Evolutionary conservation across 2,329 filamentous ascomycete species (phyloP).

Genomic region (Clonostachys byssicola): DNA sequence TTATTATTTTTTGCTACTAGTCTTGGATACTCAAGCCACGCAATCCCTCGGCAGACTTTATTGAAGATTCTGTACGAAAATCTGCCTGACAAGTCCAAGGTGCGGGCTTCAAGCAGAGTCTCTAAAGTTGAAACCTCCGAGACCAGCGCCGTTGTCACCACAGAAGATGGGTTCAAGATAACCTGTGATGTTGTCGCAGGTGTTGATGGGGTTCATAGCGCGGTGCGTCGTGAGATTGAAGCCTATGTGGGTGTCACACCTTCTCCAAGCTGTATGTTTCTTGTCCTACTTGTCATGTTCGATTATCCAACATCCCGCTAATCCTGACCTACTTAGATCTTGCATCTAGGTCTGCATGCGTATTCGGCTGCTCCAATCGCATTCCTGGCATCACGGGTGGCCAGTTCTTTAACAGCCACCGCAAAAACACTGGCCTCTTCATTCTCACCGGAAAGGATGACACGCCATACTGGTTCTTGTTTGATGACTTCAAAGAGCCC

Average conservation of each 20-base stretch:
- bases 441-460: conserved; percentile 19
- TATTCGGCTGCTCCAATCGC: conserved; percentile 27
- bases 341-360: conserved; percentile 20
- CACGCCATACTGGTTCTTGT: conserved; percentile 28
- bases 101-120: conserved; percentile 9
- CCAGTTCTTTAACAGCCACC: conserved; percentile 9
- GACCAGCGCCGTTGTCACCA: neutral
- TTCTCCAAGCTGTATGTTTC: conserved; percentile 7
- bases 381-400: conserved; percentile 11
- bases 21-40: conserved; percentile 19
- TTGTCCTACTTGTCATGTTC: too few relatives aligned
- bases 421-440: conserved; percentile 15
- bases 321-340: conserved; percentile 9
- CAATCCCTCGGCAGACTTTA: conserved; percentile 26
- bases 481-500: conserved; percentile 16
- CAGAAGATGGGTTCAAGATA: conserved; percentile 10
- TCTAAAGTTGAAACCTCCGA: conserved; percentile 3
- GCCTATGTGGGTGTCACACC: conserved; percentile 1
- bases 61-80: conserved; percentile 25
- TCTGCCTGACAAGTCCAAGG: conserved; percentile 17
- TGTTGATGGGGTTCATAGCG: conserved; percentile 32
- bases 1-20: too few relatives aligned
- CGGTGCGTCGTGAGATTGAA: conserved; percentile 19
- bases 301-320: too few relatives aligned
- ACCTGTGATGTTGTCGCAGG: conserved; percentile 24